phyloP scores from a whole-genome alignment of 2,329 filamentous ascomycete genomes.

The Penicillium palitans region DNA sequence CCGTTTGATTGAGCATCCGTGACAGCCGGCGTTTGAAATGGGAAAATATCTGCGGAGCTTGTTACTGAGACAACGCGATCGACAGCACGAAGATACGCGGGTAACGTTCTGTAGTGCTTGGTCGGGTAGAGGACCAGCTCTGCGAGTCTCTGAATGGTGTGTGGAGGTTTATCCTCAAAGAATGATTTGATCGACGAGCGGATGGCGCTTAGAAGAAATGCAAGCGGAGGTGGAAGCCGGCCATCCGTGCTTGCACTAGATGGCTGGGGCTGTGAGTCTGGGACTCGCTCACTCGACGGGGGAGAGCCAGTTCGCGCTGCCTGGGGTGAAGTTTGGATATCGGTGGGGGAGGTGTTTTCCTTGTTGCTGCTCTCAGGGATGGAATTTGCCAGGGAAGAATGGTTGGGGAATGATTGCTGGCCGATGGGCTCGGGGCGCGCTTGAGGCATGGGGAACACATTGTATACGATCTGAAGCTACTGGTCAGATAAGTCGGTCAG shows the following conservation, averaged over 20 bases:
- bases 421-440: constrained; percentile 42
- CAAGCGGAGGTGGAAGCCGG: constrained; percentile 63
- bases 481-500: constrained; percentile 8
- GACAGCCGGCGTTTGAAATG: constrained; percentile 56
- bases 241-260: constrained; percentile 49
- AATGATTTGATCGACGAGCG: constrained; percentile 59
- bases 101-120: constrained; percentile 76
- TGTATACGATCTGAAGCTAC: constrained; percentile 65
- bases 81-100: constrained; percentile 84
- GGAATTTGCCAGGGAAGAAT: constrained; percentile 28
- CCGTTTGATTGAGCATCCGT: constrained; percentile 55
- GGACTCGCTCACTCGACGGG: constrained; percentile 43
- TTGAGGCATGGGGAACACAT: constrained; percentile 72
- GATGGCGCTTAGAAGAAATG: constrained; percentile 63
- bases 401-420: constrained; percentile 26
- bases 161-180: constrained; percentile 76
- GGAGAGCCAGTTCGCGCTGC: constrained; percentile 37
- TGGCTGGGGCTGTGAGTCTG: constrained; percentile 45
- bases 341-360: constrained; percentile 37
- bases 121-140: constrained; percentile 79
- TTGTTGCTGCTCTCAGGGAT: constrained; percentile 39
- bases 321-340: constrained; percentile 39
- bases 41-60: constrained; percentile 76
- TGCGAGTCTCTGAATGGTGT: constrained; percentile 87
- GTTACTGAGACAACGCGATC: constrained; percentile 90